Conservation (phyloP, 2,329 filamentous ascomycete genomes). For the Ophiostoma ips region DNA sequence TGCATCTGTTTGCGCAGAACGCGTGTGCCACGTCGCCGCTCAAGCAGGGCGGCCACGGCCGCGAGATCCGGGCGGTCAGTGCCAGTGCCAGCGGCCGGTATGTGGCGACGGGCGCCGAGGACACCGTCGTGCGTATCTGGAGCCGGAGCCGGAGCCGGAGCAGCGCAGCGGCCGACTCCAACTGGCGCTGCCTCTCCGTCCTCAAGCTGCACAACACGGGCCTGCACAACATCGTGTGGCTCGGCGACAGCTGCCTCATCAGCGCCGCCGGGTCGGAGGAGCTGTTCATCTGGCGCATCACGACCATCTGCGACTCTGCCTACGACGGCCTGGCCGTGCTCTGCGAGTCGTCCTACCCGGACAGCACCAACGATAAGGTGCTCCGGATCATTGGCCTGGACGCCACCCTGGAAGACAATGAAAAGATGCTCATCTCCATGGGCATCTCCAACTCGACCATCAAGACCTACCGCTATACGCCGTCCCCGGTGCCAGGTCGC, state of each 20-base stretch:
- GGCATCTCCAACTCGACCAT: constrained; percentile 75
- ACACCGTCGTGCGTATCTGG: constrained; percentile 45
- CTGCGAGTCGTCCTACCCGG: constrained; percentile 39
- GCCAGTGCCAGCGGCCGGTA: constrained; percentile 23
- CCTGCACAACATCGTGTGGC: constrained; percentile 70
- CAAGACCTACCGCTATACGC: constrained; percentile 41
- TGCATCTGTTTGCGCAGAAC: constrained; percentile 33
- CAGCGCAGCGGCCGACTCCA: no score
- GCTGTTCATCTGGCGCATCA: constrained; percentile 69
- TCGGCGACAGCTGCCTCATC: constrained; percentile 54
- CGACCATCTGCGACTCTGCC: constrained; percentile 30
- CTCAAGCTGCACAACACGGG: constrained; percentile 71
- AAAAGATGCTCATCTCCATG: constrained; percentile 42
- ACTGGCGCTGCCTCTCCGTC: constrained; percentile 41
- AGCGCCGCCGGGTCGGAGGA: constrained; percentile 83
- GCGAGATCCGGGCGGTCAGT: constrained; percentile 55
- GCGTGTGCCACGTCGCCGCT: constrained; percentile 30
- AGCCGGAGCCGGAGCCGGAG: neutral
- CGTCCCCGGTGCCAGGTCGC: neutral
- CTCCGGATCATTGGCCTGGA: constrained; percentile 51
- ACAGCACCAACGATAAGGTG: constrained; percentile 41
- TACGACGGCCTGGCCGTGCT: constrained; percentile 39
- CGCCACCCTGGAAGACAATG: neutral
- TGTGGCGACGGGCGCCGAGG: constrained; percentile 60
- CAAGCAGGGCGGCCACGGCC: constrained; percentile 62